Evolutionary conservation across 2,329 filamentous ascomycete species (phyloP).

Genomic region (Acarospora socialis): DNA sequence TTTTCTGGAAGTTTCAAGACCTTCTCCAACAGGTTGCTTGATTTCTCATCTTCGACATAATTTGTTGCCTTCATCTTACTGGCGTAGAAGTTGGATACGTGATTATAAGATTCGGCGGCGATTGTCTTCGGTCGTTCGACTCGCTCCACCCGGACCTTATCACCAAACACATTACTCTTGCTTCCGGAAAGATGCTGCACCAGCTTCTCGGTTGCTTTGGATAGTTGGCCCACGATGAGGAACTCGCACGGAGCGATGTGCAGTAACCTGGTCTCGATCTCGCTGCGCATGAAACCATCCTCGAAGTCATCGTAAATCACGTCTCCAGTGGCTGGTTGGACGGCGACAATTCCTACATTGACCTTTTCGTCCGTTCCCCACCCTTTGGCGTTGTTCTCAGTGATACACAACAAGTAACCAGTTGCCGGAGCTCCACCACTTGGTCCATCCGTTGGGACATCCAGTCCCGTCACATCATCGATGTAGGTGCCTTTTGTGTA

Average conservation of each 20-base stretch:
- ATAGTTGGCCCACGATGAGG: conserved; percentile 78
- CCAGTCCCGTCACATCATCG: conserved; percentile 75
- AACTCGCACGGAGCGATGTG: conserved; percentile 96
- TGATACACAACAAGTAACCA: conserved; percentile 88
- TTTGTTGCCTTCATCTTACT: conserved; percentile 56
- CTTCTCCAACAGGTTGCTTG: conserved; percentile 62
- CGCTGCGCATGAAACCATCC: conserved; percentile 92
- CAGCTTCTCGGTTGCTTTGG: conserved; percentile 82
- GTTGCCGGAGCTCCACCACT: conserved; percentile 47
- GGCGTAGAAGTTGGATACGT: conserved; percentile 87
- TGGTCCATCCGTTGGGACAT: conserved; percentile 39
- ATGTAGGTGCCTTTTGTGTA: conserved; percentile 98
- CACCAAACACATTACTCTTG: conserved; percentile 83
- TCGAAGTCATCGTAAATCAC: conserved; percentile 94
- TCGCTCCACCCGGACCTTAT: conserved; percentile 73
- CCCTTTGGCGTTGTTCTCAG: conserved; percentile 65
- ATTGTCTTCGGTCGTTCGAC: conserved; percentile 64
- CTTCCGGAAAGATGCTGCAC: conserved; percentile 79
- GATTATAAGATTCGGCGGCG: conserved; percentile 70
- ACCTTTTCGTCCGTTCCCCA: conserved; percentile 86
- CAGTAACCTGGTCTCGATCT: conserved; percentile 86
- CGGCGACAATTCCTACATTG: conserved; percentile 77
- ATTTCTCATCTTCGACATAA: conserved; percentile 38
- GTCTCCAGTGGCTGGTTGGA: conserved; percentile 90
- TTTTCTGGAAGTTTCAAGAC: conserved; percentile 72